Evolutionary conservation across 2,329 filamentous ascomycete species (phyloP), one percentile per base, ranked within the genome.

Genomic region (Atkinsonella texensis): DNA sequence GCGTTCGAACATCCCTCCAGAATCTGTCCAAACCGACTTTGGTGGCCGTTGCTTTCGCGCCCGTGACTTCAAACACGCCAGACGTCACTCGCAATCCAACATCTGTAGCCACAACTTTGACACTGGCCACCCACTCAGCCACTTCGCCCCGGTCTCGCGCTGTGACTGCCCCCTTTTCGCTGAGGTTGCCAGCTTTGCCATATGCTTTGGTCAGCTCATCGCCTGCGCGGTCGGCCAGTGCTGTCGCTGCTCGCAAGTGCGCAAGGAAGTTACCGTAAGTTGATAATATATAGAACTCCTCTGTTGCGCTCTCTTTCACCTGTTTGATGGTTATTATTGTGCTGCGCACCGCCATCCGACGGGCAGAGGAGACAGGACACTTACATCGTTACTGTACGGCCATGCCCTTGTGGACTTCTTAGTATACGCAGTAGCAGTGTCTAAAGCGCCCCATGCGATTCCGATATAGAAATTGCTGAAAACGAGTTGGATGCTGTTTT

Each of bases 381-480:
- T 54, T 58, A 77, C 76, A 52, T 84, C 80, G 1, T 79, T 78
- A 6, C 80, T 79, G 53, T 69, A 85, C 0, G 81, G 81, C 81
- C 81, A 85, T 0, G 81, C 68, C 1, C 81, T 72, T 0, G 82
- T 85, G 20, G 66, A 66, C 23, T 71, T 73, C 2, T 63, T 65
- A 0, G 81, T 85, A 55, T 84, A 85, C 28, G 72, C 70, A 0
- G 73, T 63, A 1, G 79, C 80, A 43, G 72, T 73, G 8, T 74
- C 67, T 0, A 84, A 67, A 0, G 80, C 75, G 0, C 81, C 80
- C 43, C 74, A 70, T 0, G 80, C 76, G 54, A 84, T 84, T 2
- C 80, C 80, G 1, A 84, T 67, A 60, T 84, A 83, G 59, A 84
- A 80, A 61, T 84, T 84, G 59, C 71, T 72, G 63, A 84, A 84